Conservation (phyloP, 129 eudicot genomes). For the Saposhnikovia divaricata region DNA sequence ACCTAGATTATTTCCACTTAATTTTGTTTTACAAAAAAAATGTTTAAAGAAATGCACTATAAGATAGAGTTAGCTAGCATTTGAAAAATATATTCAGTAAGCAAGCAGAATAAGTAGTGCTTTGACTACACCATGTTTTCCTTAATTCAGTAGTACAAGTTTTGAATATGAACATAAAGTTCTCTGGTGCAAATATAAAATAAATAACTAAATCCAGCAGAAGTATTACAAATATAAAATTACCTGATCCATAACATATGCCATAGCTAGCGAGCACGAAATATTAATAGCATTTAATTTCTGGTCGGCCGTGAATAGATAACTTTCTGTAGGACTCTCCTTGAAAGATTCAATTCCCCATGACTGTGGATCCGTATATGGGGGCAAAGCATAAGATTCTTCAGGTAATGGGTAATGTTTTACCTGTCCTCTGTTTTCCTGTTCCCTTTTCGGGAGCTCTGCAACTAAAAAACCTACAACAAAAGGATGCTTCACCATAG, state of each 20-base stretch:
- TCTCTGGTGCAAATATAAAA: background rate
- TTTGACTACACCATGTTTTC: background rate
- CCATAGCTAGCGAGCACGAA: slow-evolving; percentile 88
- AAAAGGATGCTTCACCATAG: slow-evolving; percentile 93
- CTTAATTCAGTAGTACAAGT: background rate
- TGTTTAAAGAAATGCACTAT: background rate
- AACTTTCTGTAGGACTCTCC: slow-evolving; percentile 41
- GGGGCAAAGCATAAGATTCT: slow-evolving; percentile 49
- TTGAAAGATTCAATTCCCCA: slow-evolving; percentile 41
- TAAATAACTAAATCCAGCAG: background rate
- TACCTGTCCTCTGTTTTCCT: slow-evolving; percentile 30
- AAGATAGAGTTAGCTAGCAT: background rate
- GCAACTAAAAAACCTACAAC: slow-evolving; percentile 96
- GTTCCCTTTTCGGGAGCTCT: slow-evolving; percentile 63
- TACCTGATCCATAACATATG: slow-evolving; percentile 99
- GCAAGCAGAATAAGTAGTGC: background rate
- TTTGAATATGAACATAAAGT: background rate
- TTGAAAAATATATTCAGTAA: background rate
- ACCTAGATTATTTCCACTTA: no score
- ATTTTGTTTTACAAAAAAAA: background rate
- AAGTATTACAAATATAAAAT: background rate
- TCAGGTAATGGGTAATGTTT: slow-evolving; percentile 35
- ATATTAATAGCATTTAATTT: slow-evolving; percentile 70
- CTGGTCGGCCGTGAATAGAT: slow-evolving; percentile 64
- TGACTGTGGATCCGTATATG: slow-evolving; percentile 39